Evolutionary conservation across 2,329 filamentous ascomycete species (phyloP).

Genomic region (Exophiala alcalophila): DNA sequence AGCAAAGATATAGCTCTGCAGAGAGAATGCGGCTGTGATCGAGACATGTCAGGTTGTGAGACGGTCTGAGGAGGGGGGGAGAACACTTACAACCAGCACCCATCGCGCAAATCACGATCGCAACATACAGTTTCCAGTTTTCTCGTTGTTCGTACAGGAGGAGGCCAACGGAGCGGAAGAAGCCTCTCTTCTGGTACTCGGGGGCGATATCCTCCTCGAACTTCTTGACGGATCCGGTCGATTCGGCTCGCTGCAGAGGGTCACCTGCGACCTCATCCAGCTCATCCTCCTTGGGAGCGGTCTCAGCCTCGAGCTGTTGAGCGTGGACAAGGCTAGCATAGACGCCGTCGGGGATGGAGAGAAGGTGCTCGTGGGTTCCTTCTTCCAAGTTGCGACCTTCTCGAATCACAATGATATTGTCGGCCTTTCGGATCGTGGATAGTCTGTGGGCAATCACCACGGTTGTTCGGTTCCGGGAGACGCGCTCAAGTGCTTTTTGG

Average conservation of each 20-base stretch:
- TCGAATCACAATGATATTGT: conserved; percentile 73
- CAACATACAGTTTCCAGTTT: conserved; percentile 34
- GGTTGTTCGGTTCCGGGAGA: conserved; percentile 63
- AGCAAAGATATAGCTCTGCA: conserved; percentile 48
- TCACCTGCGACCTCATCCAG: conserved; percentile 7
- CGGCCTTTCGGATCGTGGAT: conserved; percentile 71
- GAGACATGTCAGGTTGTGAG: conserved; percentile 19
- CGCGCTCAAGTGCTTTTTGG: conserved; percentile 51
- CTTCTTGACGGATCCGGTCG: conserved; percentile 15
- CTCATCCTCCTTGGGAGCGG: conserved; percentile 38
- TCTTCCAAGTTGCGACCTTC: conserved; percentile 69
- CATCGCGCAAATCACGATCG: conserved; percentile 31
- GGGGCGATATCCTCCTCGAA: background rate
- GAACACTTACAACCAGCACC: conserved; percentile 35
- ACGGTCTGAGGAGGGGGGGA: background rate
- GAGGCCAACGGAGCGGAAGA: conserved; percentile 32
- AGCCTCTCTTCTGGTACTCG: conserved; percentile 25
- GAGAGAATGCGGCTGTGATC: conserved; percentile 49
- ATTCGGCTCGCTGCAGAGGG: background rate
- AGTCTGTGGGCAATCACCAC: conserved; percentile 75
- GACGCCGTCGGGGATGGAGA: conserved; percentile 57
- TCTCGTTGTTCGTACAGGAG: conserved; percentile 36
- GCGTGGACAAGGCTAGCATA: conserved; percentile 48
- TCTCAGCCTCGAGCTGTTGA: conserved; percentile 30
- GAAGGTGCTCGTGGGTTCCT: conserved; percentile 70